These are phyloP conservation scores for Toxoplasma gondii DNA, from an alignment of 169 alveolate species.

Conservation along the genomic window DNA sequence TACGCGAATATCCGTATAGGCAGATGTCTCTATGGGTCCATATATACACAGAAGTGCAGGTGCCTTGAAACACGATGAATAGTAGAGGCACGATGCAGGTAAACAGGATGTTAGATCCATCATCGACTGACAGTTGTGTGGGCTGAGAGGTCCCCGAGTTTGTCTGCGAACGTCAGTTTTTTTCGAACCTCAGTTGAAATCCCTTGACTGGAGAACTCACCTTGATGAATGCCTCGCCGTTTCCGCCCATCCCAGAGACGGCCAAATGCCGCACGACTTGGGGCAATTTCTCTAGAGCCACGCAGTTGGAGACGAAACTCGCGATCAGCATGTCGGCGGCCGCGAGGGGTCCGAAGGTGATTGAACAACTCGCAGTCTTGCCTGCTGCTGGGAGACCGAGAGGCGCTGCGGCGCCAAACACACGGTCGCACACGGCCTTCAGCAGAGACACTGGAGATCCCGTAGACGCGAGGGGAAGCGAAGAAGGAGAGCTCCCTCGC, in stretches of 20 bases:
- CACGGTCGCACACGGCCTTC: neutral
- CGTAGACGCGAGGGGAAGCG: neutral
- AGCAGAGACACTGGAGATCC: neutral
- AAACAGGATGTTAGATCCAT: too few relatives aligned
- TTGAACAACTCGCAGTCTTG: neutral
- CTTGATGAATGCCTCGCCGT: slow-evolving; percentile 26
- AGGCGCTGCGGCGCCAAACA: neutral
- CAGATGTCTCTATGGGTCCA: too few relatives aligned
- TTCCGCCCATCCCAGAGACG: neutral
- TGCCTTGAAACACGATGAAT: too few relatives aligned
- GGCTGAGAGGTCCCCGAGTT: too few relatives aligned
- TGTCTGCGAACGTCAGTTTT: too few relatives aligned
- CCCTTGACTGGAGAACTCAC: too few relatives aligned
- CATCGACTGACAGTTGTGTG: too few relatives aligned
- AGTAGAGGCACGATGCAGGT: too few relatives aligned
- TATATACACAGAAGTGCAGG: too few relatives aligned
- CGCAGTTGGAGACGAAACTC: neutral
- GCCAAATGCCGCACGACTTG: neutral
- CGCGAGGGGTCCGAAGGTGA: neutral
- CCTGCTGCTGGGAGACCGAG: neutral
- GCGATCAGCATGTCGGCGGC: slow-evolving; percentile 9
- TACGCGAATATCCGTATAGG: too few relatives aligned
- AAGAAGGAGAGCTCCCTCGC: neutral
- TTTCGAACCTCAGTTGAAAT: too few relatives aligned
- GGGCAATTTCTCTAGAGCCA: neutral